Evolutionary conservation across 2,329 filamentous ascomycete species (phyloP), one percentile per base, ranked within the genome.

Genomic region (Colletotrichum sp.): DNA sequence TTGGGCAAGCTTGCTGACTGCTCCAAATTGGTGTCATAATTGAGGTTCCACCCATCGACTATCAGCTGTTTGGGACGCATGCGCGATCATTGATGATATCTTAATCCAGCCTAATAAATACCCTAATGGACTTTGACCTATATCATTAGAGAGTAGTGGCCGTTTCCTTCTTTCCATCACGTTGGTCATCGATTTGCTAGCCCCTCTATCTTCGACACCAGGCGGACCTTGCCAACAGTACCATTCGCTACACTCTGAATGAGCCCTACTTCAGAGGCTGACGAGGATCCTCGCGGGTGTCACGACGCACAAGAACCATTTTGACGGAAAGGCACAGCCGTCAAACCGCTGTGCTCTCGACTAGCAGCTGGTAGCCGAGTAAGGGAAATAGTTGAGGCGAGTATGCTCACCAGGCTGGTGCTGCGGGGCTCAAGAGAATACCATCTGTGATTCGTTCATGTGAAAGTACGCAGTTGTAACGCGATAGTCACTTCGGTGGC

Each of bases 1-100:
- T 13, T 68, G 28, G 55, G 71, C 7, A 72, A 68, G 36, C 71
- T 72, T n/a, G 28, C 71, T 13, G 71, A 72, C 55, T 68, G 71
- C 21, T 72, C 71, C 7, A 72, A 72, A 21, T 30, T 72, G 36
- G 10, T 72, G 6, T 14, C 5, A 67, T 34, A 55, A 59, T 13
- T 52, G 3, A 21, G 2, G 2, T 4, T 1, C 6, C 1, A 21
- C 6, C n/a, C n/a, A 52, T 21, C 10, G 2, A 21, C n/a, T 21
- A 12, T 21, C 12, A 13, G 0, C 10, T 21, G 0, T 3, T 21
- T 24, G 10, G 6, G n/a, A 24, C 12, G 43, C n/a, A 52, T 7
- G n/a, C 43, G 10, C n/a, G n/a, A 52, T 0, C 43, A 13, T 21
- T 13, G 43, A 52, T 21, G 43, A 7, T 52, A 18, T 52, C n/a